Evolutionary conservation across 768 basidiomycete genomes (phyloP).

Genomic region (Austroboletus eburneus): DNA sequence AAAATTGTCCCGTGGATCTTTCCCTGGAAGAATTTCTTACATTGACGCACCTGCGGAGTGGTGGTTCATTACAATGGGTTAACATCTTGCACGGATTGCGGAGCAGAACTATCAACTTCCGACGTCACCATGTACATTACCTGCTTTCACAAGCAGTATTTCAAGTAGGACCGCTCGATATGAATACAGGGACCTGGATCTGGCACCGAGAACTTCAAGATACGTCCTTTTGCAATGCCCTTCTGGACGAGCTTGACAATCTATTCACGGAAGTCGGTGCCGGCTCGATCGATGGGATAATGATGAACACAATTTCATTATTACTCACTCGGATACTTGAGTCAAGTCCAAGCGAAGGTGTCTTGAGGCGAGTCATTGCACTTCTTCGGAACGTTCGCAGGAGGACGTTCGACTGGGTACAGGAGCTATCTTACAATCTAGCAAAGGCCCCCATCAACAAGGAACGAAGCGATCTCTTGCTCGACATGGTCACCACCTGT

Average conservation of each 20-base stretch:
- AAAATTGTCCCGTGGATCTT: not conserved
- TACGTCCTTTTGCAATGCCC: not conserved
- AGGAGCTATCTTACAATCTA: not conserved
- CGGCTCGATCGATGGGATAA: slow-evolving; percentile 19
- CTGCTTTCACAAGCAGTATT: not conserved
- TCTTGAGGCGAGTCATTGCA: not conserved
- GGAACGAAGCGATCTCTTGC: not conserved
- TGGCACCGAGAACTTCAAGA: not conserved
- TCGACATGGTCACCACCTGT: not conserved
- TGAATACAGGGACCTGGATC: not conserved
- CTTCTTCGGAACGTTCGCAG: not conserved
- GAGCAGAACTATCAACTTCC: not conserved
- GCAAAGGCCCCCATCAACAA: not conserved
- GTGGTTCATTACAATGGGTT: not conserved
- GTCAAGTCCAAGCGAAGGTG: not conserved
- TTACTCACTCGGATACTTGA: slow-evolving; percentile 13
- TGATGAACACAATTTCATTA: slow-evolving; percentile 29
- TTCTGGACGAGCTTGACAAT: not conserved
- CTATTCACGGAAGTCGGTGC: not conserved
- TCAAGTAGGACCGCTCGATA: slow-evolving; percentile 23
- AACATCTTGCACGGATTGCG: not conserved
- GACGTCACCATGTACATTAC: not conserved
- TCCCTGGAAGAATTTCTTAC: not conserved
- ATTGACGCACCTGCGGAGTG: not conserved
- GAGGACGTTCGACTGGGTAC: not conserved